Evolutionary conservation across 2,329 filamentous ascomycete species (phyloP), one percentile per base, ranked within the genome.

Genomic region (Epichloe gansuensis): DNA sequence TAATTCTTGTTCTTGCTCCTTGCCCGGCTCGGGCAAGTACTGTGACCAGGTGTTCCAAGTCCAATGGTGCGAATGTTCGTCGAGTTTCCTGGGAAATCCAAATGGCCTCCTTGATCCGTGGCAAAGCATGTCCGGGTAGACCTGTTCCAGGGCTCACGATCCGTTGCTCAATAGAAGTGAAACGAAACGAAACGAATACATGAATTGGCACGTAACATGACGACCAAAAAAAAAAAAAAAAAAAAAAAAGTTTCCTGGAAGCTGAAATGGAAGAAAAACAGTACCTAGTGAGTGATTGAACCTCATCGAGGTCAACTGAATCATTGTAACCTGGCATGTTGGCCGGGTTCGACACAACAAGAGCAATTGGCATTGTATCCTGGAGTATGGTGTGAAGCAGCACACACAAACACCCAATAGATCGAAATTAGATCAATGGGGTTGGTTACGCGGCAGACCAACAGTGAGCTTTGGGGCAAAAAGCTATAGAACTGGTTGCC

Each of bases 201-300:
- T 37, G 28, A 51, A 50, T 51, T 42, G n/a, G 13, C 52, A 63
- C 46, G 49, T 34, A 48, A 54, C 51, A 58, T 55, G 48, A 41
- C 17, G 17, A 68, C 7, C n/a, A n/a, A 3, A 2, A 5, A 23
- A 7, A 12, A 4, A 2, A 41, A 2, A 7, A 45, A 12, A 63
- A 67, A 52, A 67, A 62, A 71, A 5, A 60, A 65, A 64, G 67
- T 34, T 12, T 67, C 70, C 72, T 68, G 68, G 70, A 66, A 67
- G 61, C 60, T 65, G 45, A 54, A 66, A 62, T 60, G 66, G 71
- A 72, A 67, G 67, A 72, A 74, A 74, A 74, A 72, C 75, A 78
- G 71, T 82, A 82, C 78, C 78, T 82, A 72, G 76, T 73, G 65
- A 79, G 74, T 63, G 75, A 77, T 65, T 78, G 73, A 69, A 78